A percentile compares a stretch with the other conserved stretches of the same genome.
Evolutionary conservation across 768 basidiomycete species (phyloP).

Genomic region (Arthromyces matolae): DNA sequence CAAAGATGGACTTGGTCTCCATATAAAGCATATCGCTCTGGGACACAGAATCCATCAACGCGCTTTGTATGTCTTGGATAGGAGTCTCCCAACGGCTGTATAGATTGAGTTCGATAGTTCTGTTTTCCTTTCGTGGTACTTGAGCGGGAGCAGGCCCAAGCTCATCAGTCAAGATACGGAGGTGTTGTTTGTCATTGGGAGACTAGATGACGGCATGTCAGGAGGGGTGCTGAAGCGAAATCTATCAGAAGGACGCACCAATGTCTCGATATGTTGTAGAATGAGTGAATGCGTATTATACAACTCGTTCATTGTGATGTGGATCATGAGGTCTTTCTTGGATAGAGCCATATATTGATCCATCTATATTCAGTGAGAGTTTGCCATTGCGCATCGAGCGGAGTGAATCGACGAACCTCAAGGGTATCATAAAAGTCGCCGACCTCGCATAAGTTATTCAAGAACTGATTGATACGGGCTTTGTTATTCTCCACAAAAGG

Average conservation of each 20-base stretch:
- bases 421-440: conserved; percentile 99
- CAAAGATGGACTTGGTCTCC: conserved; percentile 99
- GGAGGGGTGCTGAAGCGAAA: neutral
- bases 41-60: conserved; percentile 95
- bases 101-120: conserved; percentile 84
- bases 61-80: conserved; percentile 94
- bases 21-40: conserved; percentile 99
- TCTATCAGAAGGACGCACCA: conserved; percentile 53
- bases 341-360: conserved; percentile 99
- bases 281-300: conserved; percentile 98
- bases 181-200: conserved; percentile 95
- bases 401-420: conserved; percentile 55
- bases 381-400: neutral
- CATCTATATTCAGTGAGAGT: conserved; percentile 83
- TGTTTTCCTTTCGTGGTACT: conserved; percentile 97
- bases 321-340: conserved; percentile 97
- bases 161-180: conserved; percentile 95
- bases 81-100: conserved; percentile 99
- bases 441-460: conserved; percentile 96
- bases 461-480: conserved; percentile 93
- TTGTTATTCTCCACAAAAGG: conserved; percentile 99
- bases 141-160: conserved; percentile 90
- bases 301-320: conserved; percentile 97
- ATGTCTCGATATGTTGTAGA: conserved; percentile 88
- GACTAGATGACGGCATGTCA: conserved; percentile 48